Conservation (phyloP, 768 basidiomycete genomes). For the Gautieria morchelliformis region DNA sequence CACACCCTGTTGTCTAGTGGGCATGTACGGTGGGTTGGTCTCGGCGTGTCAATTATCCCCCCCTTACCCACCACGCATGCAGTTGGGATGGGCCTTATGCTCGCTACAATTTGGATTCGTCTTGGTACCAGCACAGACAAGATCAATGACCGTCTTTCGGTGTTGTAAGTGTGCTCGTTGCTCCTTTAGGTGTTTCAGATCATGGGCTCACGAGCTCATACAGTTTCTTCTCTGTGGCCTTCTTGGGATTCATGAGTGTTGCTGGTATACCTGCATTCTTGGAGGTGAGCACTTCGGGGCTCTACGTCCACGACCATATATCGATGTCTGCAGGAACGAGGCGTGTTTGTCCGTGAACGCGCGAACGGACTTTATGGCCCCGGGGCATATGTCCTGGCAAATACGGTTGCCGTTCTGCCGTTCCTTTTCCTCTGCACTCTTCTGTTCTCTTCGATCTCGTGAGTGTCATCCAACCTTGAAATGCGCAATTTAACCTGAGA, state of each 20-base stretch:
- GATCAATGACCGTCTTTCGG: slow-evolving; percentile 40
- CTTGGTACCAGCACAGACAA: slow-evolving; percentile 31
- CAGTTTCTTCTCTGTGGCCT: slow-evolving; percentile 45
- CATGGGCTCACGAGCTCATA: too few relatives aligned
- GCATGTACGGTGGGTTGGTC: slow-evolving; percentile 37
- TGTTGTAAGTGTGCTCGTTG: slow-evolving; percentile 10
- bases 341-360: slow-evolving; percentile 46
- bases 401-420: slow-evolving; percentile 43
- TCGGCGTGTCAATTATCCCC: slow-evolving; percentile 30
- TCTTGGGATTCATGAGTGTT: slow-evolving; percentile 43
- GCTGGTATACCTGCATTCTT: slow-evolving; percentile 47
- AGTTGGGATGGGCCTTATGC: slow-evolving; percentile 21
- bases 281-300: background rate
- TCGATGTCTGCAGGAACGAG: slow-evolving; percentile 25
- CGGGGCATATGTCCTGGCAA: slow-evolving; percentile 43
- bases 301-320: too few relatives aligned
- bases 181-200: too few relatives aligned
- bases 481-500: background rate
- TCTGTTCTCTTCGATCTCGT: slow-evolving; percentile 41
- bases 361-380: slow-evolving; percentile 50
- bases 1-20: slow-evolving; percentile 14
- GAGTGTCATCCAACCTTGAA: slow-evolving; percentile 3
- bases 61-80: slow-evolving; percentile 16
- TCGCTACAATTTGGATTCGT: slow-evolving; percentile 26
- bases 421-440: slow-evolving; percentile 43